Evolutionary conservation across 306 rosid species (phyloP).

Genomic region (Rubus parviflorus): DNA sequence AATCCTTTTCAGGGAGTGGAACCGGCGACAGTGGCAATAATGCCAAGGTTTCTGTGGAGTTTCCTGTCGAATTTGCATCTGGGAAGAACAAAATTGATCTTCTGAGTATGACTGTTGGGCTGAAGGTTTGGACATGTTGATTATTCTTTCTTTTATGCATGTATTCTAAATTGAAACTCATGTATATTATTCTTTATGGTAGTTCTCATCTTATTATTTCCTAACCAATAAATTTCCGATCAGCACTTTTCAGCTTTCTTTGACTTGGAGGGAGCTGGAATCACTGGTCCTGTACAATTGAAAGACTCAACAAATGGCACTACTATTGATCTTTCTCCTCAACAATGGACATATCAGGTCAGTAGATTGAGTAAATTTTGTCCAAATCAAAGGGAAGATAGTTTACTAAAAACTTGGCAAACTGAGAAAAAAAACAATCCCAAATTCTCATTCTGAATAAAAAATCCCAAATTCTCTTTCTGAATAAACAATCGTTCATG

Average conservation of each 20-base stretch:
- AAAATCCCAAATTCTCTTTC: not conserved
- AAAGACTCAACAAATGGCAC: conserved; percentile 55
- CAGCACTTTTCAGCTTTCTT: conserved; percentile 82
- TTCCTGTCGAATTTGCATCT: conserved; percentile 52
- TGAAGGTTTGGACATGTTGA: conserved; percentile 56
- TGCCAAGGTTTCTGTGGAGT: conserved; percentile 46
- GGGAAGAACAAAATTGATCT: conserved; percentile 83
- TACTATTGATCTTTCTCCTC: conserved; percentile 68
- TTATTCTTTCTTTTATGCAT: not conserved
- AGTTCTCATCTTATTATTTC: conserved; percentile 12
- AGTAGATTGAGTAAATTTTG: not conserved
- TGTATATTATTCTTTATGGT: not conserved
- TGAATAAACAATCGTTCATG: not conserved
- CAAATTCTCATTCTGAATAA: not conserved
- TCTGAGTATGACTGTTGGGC: conserved; percentile 90
- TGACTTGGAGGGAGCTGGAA: conserved; percentile 74
- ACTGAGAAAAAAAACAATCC: no score
- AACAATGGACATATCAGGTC: conserved; percentile 88
- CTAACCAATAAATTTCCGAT: conserved; percentile 11
- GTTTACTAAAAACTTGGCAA: not conserved
- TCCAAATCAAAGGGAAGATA: not conserved
- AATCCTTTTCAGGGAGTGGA: conserved; percentile 63
- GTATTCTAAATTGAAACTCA: not conserved
- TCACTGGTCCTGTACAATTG: conserved; percentile 84
- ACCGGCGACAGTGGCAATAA: conserved; percentile 41